phyloP scores from a whole-genome alignment of 257 asterid genomes.

The Gardenia jasminoides region DNA sequence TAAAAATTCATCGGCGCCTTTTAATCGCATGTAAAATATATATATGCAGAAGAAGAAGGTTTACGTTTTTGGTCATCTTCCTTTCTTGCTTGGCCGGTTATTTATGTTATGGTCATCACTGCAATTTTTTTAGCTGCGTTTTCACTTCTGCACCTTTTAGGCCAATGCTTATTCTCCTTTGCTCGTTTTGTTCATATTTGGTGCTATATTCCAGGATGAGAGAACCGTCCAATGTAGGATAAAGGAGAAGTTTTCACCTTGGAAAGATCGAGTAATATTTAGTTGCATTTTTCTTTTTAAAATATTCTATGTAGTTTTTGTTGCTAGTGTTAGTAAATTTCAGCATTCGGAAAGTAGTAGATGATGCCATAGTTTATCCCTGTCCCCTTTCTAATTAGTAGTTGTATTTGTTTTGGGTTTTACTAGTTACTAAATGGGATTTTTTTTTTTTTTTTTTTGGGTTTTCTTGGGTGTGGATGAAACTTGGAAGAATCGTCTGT shows the following conservation, averaged over 20 bases:
- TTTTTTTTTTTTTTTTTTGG: too few species aligned
- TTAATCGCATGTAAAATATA: slow-evolving; percentile 3
- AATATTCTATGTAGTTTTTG: too few species aligned
- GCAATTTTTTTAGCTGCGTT: background rate
- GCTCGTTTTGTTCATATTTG: background rate
- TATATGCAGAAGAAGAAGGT: slow-evolving; percentile 7
- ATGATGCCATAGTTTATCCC: too few species aligned
- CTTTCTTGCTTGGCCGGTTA: background rate
- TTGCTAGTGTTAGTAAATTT: too few species aligned
- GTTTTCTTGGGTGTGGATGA: too few species aligned
- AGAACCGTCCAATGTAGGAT: too few species aligned
- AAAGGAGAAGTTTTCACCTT: background rate
- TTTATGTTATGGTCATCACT: slow-evolving; percentile 9
- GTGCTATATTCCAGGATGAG: background rate
- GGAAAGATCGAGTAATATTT: background rate
- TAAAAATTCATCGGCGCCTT: slow-evolving; percentile 14
- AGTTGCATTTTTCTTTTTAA: too few species aligned
- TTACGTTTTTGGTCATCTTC: background rate
- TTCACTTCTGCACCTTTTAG: background rate
- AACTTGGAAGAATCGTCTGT: too few species aligned
- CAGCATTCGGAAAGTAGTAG: too few species aligned
- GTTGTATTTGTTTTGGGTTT: too few species aligned
- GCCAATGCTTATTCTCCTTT: background rate
- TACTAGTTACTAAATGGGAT: too few species aligned
- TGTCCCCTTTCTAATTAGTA: too few species aligned